Evolutionary conservation across 139 green algal species (phyloP).

Genomic region (Chlorella sorokiniana): DNA sequence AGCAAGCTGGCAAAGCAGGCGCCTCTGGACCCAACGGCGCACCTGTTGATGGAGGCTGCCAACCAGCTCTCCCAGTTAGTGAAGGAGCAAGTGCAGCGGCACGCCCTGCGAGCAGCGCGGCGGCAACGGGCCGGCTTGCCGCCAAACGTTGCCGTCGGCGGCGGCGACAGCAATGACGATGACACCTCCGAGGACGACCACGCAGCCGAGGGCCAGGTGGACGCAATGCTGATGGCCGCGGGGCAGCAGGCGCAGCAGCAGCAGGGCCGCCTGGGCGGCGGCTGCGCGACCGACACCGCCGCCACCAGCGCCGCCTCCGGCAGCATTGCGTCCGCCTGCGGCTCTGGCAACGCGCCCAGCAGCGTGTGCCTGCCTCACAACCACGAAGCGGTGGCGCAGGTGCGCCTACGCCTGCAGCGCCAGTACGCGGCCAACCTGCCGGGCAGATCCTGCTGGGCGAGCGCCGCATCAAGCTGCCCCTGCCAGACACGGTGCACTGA

Average conservation of each 20-base stretch:
- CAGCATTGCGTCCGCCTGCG: no score
- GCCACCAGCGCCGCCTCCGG: no score
- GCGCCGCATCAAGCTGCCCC: neutral
- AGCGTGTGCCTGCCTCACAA: no score
- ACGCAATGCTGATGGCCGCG: no score
- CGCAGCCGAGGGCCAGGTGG: no score
- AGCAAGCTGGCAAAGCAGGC: neutral
- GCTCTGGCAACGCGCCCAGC: neutral
- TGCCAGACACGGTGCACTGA: neutral
- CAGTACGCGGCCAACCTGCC: constrained; percentile 8
- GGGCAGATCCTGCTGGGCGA: neutral
- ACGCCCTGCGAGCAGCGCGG: neutral
- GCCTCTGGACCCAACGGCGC: neutral
- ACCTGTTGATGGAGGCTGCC: constrained; percentile 9
- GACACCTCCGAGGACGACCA: neutral
- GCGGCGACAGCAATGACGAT: neutral
- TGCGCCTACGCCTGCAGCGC: constrained; percentile 4
- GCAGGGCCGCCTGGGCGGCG: neutral
- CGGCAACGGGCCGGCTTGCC: neutral
- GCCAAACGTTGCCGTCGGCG: neutral
- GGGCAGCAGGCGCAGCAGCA: neutral
- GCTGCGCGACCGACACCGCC: no score
- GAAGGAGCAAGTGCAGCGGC: constrained; percentile 9
- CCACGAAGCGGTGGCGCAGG: no score
- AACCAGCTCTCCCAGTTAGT: constrained; percentile 10